Evolutionary conservation across 2,329 filamentous ascomycete genomes (phyloP), one percentile per base, ranked within the genome.

Genomic region (Paraconiothyrium brasiliense): DNA sequence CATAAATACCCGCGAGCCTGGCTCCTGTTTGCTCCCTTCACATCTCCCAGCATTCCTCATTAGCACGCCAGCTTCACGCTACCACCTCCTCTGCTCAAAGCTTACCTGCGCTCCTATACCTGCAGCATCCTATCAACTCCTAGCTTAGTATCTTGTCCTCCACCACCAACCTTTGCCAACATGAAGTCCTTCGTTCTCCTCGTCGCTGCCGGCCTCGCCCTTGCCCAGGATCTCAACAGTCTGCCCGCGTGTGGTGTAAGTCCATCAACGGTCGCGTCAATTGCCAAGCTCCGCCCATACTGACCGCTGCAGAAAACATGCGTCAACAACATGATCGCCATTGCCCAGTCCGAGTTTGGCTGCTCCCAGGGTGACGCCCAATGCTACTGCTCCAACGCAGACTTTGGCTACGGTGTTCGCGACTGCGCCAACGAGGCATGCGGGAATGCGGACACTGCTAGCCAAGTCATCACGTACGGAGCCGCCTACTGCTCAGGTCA

Each of bases 341-440:
- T 80, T 60, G 80, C 80, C 57, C 61, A 70, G 51, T 62, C 68
- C 34, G 8, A 71, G 22, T 81, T 84, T 64, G 78, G 78, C 60
- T 84, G 83, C 70, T 24, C 65, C 16, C 20, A 60, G 13, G 71
- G 71, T 14, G 80, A 84, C 65, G 63, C 73, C 37, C 58, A 61
- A 56, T 84, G 82, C 77, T 78, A 82, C 61, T 84, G 83, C 77
- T 67, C 62, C n/a, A 76, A 82, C 58, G 62, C 61, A 39, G 71
- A 82, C 76, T 84, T 83, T 65, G 76, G 74, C 60, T 82, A 80
- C 59, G 83, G 82, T 62, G 72, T 84, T 54, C 81, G 82, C 61
- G 82, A 84, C 69, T 84, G 82, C 74, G 75, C 80, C 59, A 78
- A 71, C 59, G 73, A 79, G 67, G 79, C 79, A 37, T 84, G 82